Evolutionary conservation across 192 early-diverging fungal species (phyloP).

Genomic region (Radiomyces spectabilis): DNA sequence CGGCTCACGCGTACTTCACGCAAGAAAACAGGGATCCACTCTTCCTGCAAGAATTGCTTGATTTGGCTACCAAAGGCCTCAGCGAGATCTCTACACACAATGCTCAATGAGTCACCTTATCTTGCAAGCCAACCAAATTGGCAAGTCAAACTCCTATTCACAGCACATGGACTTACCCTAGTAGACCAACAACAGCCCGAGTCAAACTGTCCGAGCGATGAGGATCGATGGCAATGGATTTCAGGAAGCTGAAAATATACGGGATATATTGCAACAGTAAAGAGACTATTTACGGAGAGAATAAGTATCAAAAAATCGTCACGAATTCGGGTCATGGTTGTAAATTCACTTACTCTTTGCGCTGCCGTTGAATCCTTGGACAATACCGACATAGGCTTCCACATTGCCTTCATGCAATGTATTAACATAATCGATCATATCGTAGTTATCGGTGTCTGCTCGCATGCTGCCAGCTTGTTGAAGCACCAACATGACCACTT

Average conservation of each 20-base stretch:
- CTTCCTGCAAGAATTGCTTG: conserved; percentile 51
- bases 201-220: conserved; percentile 61
- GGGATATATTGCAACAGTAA: conserved; percentile 54
- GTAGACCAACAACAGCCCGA: conserved; percentile 75
- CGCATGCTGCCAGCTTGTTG: conserved; percentile 69
- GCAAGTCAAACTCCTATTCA: too few relatives aligned
- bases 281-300: conserved; percentile 38
- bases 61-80: conserved; percentile 79
- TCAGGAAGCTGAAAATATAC: conserved; percentile 76
- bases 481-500: conserved; percentile 83
- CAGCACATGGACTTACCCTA: conserved; percentile 70
- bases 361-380: conserved; percentile 81
- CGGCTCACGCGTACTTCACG: conserved; percentile 66
- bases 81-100: conserved; percentile 73
- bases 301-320: not conserved
- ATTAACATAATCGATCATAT: conserved; percentile 84
- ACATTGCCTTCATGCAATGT: conserved; percentile 82
- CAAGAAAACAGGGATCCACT: conserved; percentile 74
- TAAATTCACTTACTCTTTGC: conserved; percentile 48
- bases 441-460: conserved; percentile 53
- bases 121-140: too few relatives aligned
- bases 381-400: conserved; percentile 95
- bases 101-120: too few relatives aligned
- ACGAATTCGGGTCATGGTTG: too few relatives aligned
- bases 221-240: conserved; percentile 51